Conservation (phyloP, 768 basidiomycete genomes). For the Pisolithus albus region DNA sequence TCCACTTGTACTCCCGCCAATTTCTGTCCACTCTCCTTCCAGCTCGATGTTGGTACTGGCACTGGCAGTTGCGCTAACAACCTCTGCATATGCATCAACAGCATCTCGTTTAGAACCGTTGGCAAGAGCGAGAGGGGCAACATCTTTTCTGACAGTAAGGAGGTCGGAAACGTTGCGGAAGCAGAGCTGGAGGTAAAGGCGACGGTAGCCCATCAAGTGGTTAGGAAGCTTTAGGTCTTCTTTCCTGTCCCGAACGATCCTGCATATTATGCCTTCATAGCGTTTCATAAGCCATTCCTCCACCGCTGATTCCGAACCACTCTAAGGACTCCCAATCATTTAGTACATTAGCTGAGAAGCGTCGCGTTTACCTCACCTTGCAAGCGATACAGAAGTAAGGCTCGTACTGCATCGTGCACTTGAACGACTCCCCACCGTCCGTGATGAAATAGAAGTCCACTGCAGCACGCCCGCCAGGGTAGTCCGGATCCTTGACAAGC, state of each 20-base stretch:
- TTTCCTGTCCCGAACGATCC: conserved; percentile 75
- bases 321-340: conserved; percentile 34
- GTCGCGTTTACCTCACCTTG: conserved; percentile 53
- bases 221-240: conserved; percentile 95
- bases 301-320: conserved; percentile 78
- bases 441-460: conserved; percentile 98
- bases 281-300: conserved; percentile 96
- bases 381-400: conserved; percentile 93
- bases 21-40: conserved; percentile 56
- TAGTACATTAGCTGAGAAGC: not conserved
- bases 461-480: conserved; percentile 77
- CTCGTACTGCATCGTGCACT: conserved; percentile 85
- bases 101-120: conserved; percentile 92
- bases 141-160: conserved; percentile 76
- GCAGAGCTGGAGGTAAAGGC: conserved; percentile 79
- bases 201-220: conserved; percentile 91
- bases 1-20: conserved; percentile 33
- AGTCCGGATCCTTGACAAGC: conserved; percentile 77
- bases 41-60: conserved; percentile 62
- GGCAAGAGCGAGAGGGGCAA: conserved; percentile 82
- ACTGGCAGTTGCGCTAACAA: conserved; percentile 71
- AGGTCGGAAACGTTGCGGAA: conserved; percentile 95
- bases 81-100: conserved; percentile 96
- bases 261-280: conserved; percentile 80
- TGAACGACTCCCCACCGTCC: conserved; percentile 96